These are phyloP conservation scores for Kodamaea restingae DNA, from an alignment of 805 yeast species.

Conservation along the genomic window DNA sequence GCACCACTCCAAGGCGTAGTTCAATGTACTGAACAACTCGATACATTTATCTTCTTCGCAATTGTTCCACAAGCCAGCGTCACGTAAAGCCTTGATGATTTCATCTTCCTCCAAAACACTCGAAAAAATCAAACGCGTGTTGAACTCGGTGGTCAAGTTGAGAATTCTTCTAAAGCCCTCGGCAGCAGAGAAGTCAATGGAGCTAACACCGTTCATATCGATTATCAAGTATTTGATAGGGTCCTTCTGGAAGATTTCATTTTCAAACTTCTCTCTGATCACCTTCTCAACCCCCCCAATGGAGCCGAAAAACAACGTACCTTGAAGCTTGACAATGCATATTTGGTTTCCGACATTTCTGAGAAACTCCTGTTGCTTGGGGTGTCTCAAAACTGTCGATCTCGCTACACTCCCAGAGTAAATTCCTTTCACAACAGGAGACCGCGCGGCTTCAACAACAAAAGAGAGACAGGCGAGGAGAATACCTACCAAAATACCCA, in stretches of 20 bases:
- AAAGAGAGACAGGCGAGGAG: constrained; percentile 90
- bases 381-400: constrained; percentile 89
- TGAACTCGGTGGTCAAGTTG: constrained; percentile 65
- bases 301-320: constrained; percentile 90
- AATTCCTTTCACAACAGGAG: constrained; percentile 75
- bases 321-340: constrained; percentile 79
- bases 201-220: constrained; percentile 77
- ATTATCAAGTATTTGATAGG: constrained; percentile 78
- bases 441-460: constrained; percentile 85
- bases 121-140: constrained; percentile 70
- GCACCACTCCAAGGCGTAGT: constrained; percentile 93
- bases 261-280: constrained; percentile 62
- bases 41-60: constrained; percentile 36
- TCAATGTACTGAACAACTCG: constrained; percentile 72
- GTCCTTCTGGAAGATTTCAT: constrained; percentile 42
- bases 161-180: constrained; percentile 89
- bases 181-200: constrained; percentile 91
- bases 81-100: constrained; percentile 67
- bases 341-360: constrained; percentile 87
- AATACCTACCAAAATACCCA: constrained; percentile 87
- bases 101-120: constrained; percentile 68
- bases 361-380: constrained; percentile 80
- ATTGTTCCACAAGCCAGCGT: constrained; percentile 71
- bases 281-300: constrained; percentile 85
- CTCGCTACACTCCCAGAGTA: constrained; percentile 86